Percentiles rank a stretch among this genome's conserved stretches.
Evolutionary conservation across 352 stramenopile species (phyloP).

Genomic region (Thraustotheca clavata): DNA sequence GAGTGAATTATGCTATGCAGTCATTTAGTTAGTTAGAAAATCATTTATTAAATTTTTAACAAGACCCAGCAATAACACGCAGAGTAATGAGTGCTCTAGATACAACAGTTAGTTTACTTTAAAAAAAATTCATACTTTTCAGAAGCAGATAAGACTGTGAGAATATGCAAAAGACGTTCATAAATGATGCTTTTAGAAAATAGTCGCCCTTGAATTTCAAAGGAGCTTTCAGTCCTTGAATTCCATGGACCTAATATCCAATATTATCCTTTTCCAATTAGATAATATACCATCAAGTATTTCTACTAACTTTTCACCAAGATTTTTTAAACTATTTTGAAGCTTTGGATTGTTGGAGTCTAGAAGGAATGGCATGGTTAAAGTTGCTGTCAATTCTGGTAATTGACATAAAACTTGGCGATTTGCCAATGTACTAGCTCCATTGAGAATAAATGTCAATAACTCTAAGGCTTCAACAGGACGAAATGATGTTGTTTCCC

Average conservation of each 20-base stretch:
- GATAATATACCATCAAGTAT: constrained; percentile 39
- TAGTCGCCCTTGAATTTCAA: constrained; percentile 16
- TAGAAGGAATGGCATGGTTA: constrained; percentile 32
- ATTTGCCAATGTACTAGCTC: constrained; percentile 35
- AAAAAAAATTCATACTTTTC: background rate
- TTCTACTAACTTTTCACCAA: constrained; percentile 30
- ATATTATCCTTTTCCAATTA: constrained; percentile 40
- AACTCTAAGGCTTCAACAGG: constrained; percentile 37
- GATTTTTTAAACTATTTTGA: constrained; percentile 26
- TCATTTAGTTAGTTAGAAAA: too few relatives aligned
- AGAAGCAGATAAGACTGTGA: constrained; percentile 25
- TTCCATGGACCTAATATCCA: constrained; percentile 21
- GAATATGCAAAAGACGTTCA: constrained; percentile 37
- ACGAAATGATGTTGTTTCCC: constrained; percentile 36
- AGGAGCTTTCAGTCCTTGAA: background rate
- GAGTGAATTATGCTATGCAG: background rate
- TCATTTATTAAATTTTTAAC: too few relatives aligned
- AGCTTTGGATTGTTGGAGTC: constrained; percentile 35
- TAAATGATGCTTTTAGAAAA: constrained; percentile 6
- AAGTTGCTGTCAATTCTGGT: constrained; percentile 38
- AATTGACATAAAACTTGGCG: constrained; percentile 49
- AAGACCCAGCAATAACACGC: background rate
- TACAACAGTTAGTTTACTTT: background rate
- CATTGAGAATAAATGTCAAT: constrained; percentile 39
- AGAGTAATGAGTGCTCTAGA: background rate